Conservation (phyloP, 2,329 filamentous ascomycete genomes). For the Calonectria multiphialidica region DNA sequence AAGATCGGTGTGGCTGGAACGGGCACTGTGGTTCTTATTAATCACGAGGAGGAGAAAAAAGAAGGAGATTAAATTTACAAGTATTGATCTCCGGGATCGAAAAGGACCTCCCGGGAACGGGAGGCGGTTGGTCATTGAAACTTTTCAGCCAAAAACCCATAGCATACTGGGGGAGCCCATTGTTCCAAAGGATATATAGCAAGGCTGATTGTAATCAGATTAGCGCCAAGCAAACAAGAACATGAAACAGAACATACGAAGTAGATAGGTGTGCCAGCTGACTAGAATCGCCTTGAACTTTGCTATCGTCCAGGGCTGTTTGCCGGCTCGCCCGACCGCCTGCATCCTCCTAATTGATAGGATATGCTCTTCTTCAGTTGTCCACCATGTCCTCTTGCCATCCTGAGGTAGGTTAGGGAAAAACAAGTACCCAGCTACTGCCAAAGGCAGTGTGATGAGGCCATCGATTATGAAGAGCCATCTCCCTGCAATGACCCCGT, state of each 20-base stretch:
- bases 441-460: constrained; percentile 32
- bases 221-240: background rate
- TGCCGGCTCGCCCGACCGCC: constrained; percentile 31
- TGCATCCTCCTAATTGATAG: constrained; percentile 28
- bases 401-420: constrained; percentile 35
- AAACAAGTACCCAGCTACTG: constrained; percentile 26
- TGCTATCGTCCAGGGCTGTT: constrained; percentile 29
- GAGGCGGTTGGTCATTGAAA: constrained; percentile 29
- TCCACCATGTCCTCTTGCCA: constrained; percentile 34
- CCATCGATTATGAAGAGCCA: constrained; percentile 36
- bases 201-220: constrained; percentile 6
- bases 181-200: constrained; percentile 35
- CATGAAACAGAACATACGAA: constrained; percentile 12
- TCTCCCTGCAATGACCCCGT: constrained; percentile 19
- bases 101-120: constrained; percentile 29
- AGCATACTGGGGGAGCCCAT: constrained; percentile 26
- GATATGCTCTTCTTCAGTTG: constrained; percentile 29
- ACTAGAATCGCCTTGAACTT: constrained; percentile 27
- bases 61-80: constrained; percentile 2
- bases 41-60: too few species aligned
- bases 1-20: constrained; percentile 33
- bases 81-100: constrained; percentile 28
- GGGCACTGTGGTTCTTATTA: constrained; percentile 17
- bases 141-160: constrained; percentile 39
- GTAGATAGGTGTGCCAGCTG: constrained; percentile 36